A percentile compares a stretch with the other conserved stretches of the same genome.
phyloP scores from a whole-genome alignment of 805 yeast species.

The Pichia occidentalis region DNA sequence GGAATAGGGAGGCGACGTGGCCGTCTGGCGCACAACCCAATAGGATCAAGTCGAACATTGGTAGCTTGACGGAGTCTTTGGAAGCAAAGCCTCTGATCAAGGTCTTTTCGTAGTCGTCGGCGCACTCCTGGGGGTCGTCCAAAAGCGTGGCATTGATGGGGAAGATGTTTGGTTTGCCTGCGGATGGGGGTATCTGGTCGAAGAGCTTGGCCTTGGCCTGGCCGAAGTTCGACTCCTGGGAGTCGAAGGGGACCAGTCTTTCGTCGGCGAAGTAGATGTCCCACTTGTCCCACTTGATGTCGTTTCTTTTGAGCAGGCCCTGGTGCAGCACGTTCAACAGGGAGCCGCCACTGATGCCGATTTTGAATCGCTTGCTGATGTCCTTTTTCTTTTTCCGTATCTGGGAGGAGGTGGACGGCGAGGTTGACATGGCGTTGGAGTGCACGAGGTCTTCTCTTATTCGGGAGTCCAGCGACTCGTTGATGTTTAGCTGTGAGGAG shows the following conservation, averaged over 20 bases:
- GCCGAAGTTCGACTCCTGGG: slow-evolving; percentile 85
- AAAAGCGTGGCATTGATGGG: slow-evolving; percentile 77
- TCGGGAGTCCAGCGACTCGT: too few species aligned
- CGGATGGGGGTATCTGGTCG: slow-evolving; percentile 52
- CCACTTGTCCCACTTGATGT: slow-evolving; percentile 88
- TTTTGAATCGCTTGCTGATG: slow-evolving; percentile 69
- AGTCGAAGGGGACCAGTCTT: slow-evolving; percentile 81
- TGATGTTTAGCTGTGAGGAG: background rate
- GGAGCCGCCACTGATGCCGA: slow-evolving; percentile 92
- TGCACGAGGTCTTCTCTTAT: too few species aligned
- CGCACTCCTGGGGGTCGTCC: slow-evolving; percentile 82
- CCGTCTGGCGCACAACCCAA: slow-evolving; percentile 99
- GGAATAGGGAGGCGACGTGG: slow-evolving; percentile 94
- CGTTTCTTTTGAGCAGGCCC: slow-evolving; percentile 66
- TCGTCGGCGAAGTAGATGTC: slow-evolving; percentile 96
- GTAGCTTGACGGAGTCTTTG: slow-evolving; percentile 91
- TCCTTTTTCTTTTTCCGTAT: slow-evolving; percentile 44
- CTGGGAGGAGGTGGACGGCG: slow-evolving; percentile 21
- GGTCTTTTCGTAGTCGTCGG: slow-evolving; percentile 84
- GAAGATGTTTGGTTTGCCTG: slow-evolving; percentile 60
- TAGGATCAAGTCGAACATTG: slow-evolving; percentile 85
- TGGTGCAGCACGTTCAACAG: slow-evolving; percentile 78
- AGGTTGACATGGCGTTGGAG: slow-evolving; percentile 4
- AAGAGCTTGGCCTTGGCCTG: slow-evolving; percentile 75
- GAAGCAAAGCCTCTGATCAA: slow-evolving; percentile 88